Conservation (phyloP, 2,329 filamentous ascomycete species). For the Escovopsis weberi region DNA sequence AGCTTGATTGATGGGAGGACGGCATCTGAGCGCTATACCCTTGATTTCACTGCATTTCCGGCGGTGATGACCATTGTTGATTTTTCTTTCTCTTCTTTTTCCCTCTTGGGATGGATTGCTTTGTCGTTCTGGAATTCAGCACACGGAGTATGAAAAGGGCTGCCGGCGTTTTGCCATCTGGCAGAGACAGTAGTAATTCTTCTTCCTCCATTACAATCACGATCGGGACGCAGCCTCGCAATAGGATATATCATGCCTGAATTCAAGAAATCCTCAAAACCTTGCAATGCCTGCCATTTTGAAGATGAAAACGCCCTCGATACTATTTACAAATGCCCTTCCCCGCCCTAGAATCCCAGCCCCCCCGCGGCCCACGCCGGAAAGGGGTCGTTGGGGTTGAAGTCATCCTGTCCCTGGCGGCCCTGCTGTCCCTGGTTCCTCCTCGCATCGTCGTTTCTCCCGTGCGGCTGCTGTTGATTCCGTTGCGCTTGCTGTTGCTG, state of each 20-base stretch:
- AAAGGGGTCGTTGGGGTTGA: slow-evolving; percentile 14
- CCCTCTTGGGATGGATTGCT: neutral
- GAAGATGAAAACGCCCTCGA: slow-evolving; percentile 7
- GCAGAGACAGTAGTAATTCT: too few relatives aligned
- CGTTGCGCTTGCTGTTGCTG: too few relatives aligned
- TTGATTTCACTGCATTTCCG: neutral
- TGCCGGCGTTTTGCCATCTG: too few relatives aligned
- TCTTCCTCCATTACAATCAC: too few relatives aligned
- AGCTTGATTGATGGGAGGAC: neutral
- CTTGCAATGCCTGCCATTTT: slow-evolving; percentile 6
- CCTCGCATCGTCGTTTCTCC: slow-evolving; percentile 17
- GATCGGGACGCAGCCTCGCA: too few relatives aligned
- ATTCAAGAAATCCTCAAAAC: neutral
- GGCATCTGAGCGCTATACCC: neutral
- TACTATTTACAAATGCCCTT: slow-evolving; percentile 6
- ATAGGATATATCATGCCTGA: neutral
- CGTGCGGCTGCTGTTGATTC: slow-evolving; percentile 7
- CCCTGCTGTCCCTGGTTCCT: slow-evolving; percentile 18
- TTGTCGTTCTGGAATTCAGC: neutral
- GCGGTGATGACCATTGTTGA: neutral
- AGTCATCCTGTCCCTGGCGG: slow-evolving; percentile 11
- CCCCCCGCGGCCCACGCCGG: slow-evolving; percentile 23
- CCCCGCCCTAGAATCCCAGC: slow-evolving; percentile 15
- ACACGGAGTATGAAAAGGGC: too few relatives aligned
- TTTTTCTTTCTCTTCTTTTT: neutral